These are phyloP conservation scores for Starmera caribaea DNA, from an alignment of 805 yeast genomes.

Conservation along the genomic window DNA sequence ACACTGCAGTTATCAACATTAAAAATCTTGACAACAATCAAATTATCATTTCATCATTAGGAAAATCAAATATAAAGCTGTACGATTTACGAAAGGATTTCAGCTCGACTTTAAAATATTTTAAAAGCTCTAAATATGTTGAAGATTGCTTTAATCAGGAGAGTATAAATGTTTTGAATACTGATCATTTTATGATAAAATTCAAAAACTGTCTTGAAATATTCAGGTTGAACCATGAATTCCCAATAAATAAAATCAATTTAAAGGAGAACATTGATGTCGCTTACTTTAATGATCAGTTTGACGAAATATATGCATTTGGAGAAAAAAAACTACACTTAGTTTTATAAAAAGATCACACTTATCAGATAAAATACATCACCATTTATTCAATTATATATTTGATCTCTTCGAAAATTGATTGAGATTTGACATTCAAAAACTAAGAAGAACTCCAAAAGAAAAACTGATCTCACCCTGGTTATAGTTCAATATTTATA, in stretches of 20 bases:
- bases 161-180: constrained; percentile 1
- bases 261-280: not conserved
- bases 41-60: constrained; percentile 4
- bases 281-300: not conserved
- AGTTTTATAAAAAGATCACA: too few relatives aligned
- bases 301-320: too few relatives aligned
- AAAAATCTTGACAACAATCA: constrained; percentile 1
- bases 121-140: constrained; percentile 2
- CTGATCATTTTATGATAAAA: constrained; percentile 3
- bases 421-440: too few relatives aligned
- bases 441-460: too few relatives aligned
- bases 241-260: constrained; percentile 5
- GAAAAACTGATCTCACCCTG: too few relatives aligned
- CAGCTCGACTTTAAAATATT: not conserved
- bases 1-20: constrained; percentile 4
- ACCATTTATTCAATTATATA: too few relatives aligned
- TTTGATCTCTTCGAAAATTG: too few relatives aligned
- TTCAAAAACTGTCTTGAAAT: constrained; percentile 4
- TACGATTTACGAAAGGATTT: constrained; percentile 8
- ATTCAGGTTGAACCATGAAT: constrained; percentile 1
- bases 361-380: too few relatives aligned
- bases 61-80: constrained; percentile 1
- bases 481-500: too few relatives aligned
- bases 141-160: constrained; percentile 5
- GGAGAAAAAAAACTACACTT: too few relatives aligned